Percentiles rank a stretch among this genome's conserved stretches.
phyloP scores from a whole-genome alignment of 768 basidiomycete species.

The Lyophyllum shimeji region DNA sequence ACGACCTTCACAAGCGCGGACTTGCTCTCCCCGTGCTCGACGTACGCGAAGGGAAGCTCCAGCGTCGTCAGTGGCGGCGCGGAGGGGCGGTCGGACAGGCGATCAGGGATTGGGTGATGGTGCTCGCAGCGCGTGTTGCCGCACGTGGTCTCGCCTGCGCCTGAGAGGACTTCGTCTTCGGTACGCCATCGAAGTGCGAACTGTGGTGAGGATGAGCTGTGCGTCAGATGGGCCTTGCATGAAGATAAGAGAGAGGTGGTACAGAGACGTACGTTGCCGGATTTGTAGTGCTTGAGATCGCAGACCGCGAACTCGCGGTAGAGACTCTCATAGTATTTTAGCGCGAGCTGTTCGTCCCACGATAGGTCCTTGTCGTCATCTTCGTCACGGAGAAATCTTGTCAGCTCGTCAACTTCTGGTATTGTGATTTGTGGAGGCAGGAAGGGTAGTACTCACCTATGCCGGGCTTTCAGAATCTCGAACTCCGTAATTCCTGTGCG shows the following conservation, averaged over 20 bases:
- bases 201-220: constrained; percentile 31
- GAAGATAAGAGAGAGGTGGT: neutral
- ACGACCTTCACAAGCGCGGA: constrained; percentile 90
- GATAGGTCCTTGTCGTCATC: constrained; percentile 42
- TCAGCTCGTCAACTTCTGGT: constrained; percentile 10
- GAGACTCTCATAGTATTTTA: constrained; percentile 84
- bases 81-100: constrained; percentile 15
- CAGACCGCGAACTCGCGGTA: constrained; percentile 93
- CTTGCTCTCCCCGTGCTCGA: constrained; percentile 73
- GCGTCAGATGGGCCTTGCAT: neutral
- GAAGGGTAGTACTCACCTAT: constrained; percentile 46
- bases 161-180: constrained; percentile 84
- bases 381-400: constrained; percentile 78
- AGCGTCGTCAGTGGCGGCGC: constrained; percentile 60
- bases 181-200: constrained; percentile 94
- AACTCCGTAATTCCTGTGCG: constrained; percentile 56
- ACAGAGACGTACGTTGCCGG: constrained; percentile 65
- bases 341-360: constrained; percentile 87
- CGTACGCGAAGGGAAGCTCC: constrained; percentile 89
- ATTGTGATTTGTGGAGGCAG: neutral
- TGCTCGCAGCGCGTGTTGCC: constrained; percentile 83
- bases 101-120: constrained; percentile 40
- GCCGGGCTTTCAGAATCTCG: constrained; percentile 71
- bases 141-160: constrained; percentile 85
- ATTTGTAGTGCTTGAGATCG: constrained; percentile 95